Conservation (phyloP, 1,139 yeast genomes). For the Debaryomyces sp. region DNA sequence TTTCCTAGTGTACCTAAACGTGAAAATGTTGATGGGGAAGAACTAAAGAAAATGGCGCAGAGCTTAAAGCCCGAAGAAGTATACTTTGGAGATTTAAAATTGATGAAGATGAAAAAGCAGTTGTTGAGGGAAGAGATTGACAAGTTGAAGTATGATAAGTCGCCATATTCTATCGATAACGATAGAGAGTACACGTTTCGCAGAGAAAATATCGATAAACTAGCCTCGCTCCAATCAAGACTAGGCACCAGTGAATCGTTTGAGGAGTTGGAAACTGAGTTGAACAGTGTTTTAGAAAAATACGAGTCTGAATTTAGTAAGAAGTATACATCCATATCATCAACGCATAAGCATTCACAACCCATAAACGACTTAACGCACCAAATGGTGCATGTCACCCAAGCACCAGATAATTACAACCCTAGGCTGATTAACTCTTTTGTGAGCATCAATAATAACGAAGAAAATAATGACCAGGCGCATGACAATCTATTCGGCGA, state of each 20-base stretch:
- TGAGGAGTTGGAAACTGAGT: conserved; percentile 27
- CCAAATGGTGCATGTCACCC: conserved; percentile 20
- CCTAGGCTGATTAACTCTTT: conserved; percentile 35
- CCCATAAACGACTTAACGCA: conserved; percentile 17
- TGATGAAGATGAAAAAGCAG: conserved; percentile 40
- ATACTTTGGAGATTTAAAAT: conserved; percentile 50
- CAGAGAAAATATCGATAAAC: conserved; percentile 22
- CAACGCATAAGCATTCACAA: conserved; percentile 23
- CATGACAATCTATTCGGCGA: conserved; percentile 5
- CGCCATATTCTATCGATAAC: conserved; percentile 16
- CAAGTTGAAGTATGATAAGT: conserved; percentile 26
- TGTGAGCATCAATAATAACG: conserved; percentile 19
- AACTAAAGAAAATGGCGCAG: conserved; percentile 20
- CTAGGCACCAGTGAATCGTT: conserved; percentile 26
- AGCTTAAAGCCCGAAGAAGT: conserved; percentile 39
- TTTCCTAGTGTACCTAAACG: conserved; percentile 42
- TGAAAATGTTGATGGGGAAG: conserved; percentile 19
- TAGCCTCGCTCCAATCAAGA: conserved; percentile 27
- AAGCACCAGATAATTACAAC: conserved; percentile 44
- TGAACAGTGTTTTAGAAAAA: conserved; percentile 24
- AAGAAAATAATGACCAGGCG: not conserved
- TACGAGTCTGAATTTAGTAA: conserved; percentile 25
- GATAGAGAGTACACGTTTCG: conserved; percentile 32
- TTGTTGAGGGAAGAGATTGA: conserved; percentile 27
- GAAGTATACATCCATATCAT: conserved; percentile 17